Evolutionary conservation across 2,329 filamentous ascomycete genomes (phyloP), one percentile per base, ranked within the genome.

Genomic region (Aspergillus flavus): DNA sequence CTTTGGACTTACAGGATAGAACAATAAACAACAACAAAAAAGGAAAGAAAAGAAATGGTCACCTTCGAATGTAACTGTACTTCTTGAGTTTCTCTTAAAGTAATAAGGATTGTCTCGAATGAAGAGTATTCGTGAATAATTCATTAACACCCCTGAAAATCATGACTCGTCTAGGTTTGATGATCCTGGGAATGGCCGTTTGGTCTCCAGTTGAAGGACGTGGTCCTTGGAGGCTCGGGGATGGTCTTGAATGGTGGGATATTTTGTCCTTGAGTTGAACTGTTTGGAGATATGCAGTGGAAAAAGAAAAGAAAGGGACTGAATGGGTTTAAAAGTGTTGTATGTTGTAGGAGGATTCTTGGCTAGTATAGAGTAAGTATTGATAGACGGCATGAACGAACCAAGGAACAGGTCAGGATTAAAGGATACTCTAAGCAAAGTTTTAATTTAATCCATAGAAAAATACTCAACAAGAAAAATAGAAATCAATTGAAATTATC

Each of bases 121-220:
- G 12, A 26, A 19, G 10, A 28, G 14, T 30, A 16, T 28, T 19
- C 14, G 3, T 19, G 5, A 28, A 26, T 28, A 26, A 50, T 50
- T 16, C 46, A 28, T 50, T 50, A 11, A n/a, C 16, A 19, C 66
- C 68, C 69, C 69, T 71, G 69, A 71, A 69, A 66, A 71, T 71
- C 68, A 66, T 68, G 62, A 30, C 62, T 68, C 57, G 46, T 60
- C 61, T 54, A 34, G 58, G 59, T 43, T 34, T 58, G 30, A 58
- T 46, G 43, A 57, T 36, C 54, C 36, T 16, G 34, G 34, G 16
- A 2, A 36, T 7, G 6, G 14, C 16, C 16, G 39, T 41, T 19
- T 41, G 39, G 19, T 50, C 30, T n/a, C 43, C 53, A n/a, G 43
- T 58, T 54, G 14, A 50, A 1, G 23, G 39, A 41, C n/a, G 19